phyloP scores from a whole-genome alignment of 495 filamentous ascomycete genomes.

The Penicillium canariense region DNA sequence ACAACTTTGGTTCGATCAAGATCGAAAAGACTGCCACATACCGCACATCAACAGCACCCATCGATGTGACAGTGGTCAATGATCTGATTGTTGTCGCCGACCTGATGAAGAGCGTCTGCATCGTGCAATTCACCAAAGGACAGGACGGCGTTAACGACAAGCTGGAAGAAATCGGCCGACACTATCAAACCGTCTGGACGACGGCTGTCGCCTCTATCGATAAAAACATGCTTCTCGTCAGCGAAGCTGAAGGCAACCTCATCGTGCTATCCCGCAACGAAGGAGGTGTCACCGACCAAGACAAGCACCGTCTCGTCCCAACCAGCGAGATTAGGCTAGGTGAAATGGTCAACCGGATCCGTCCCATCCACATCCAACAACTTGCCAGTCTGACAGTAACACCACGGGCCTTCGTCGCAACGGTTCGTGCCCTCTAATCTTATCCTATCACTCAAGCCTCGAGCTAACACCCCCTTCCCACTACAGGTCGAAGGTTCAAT shows the following conservation, averaged over 20 bases:
- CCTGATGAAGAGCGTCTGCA: slow-evolving; percentile 86
- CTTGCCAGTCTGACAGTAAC: slow-evolving; percentile 61
- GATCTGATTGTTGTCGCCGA: slow-evolving; percentile 81
- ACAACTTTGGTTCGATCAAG: slow-evolving; percentile 43
- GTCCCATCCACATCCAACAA: slow-evolving; percentile 56
- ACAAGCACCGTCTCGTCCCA: slow-evolving; percentile 65
- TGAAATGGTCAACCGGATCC: slow-evolving; percentile 88
- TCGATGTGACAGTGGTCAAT: slow-evolving; percentile 70
- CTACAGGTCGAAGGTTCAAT: slow-evolving; percentile 82
- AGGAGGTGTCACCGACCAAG: slow-evolving; percentile 69
- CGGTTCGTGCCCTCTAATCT: slow-evolving; percentile 55
- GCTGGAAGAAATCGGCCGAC: slow-evolving; percentile 72
- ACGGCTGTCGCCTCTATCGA: slow-evolving; percentile 75
- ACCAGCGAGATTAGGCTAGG: slow-evolving; percentile 81
- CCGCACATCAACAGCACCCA: slow-evolving; percentile 78
- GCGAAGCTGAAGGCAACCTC: slow-evolving; percentile 85
- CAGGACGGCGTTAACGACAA: slow-evolving; percentile 41
- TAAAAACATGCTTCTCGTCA: slow-evolving; percentile 70
- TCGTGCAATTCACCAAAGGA: slow-evolving; percentile 63
- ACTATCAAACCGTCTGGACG: slow-evolving; percentile 76
- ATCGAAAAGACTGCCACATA: slow-evolving; percentile 70
- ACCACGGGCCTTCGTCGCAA: slow-evolving; percentile 85
- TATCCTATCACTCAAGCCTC: not conserved
- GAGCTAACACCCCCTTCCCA: not conserved
- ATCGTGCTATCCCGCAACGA: slow-evolving; percentile 70